A percentile compares a stretch with the other conserved stretches of the same genome.
Evolutionary conservation across 176 grass and related monocot genomes (phyloP).

Genomic region (Carex littledalei): DNA sequence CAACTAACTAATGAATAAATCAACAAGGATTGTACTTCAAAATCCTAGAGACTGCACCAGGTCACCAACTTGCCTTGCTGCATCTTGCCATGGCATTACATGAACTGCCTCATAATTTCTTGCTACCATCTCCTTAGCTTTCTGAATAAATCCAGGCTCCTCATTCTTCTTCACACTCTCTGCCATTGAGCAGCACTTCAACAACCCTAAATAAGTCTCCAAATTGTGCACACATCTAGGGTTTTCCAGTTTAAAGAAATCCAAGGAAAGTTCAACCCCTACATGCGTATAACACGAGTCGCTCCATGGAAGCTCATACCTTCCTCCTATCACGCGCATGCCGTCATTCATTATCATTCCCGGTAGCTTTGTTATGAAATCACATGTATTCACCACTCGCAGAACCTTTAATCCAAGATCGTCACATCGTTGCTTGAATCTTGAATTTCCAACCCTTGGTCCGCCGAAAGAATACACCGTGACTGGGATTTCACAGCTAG

Average conservation of each 20-base stretch:
- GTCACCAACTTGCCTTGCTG: conserved; percentile 56
- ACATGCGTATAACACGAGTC: conserved; percentile 65
- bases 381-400: conserved; percentile 58
- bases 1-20: neutral
- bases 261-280: conserved; percentile 63
- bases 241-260: conserved; percentile 52
- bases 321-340: conserved; percentile 13
- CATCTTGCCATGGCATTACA: conserved; percentile 53
- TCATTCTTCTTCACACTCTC: neutral
- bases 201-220: conserved; percentile 51
- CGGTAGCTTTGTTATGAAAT: conserved; percentile 66
- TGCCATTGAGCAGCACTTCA: conserved; percentile 31
- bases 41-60: conserved; percentile 71
- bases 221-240: conserved; percentile 65
- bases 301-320: conserved; percentile 31
- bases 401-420: conserved; percentile 78
- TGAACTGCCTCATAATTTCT: neutral
- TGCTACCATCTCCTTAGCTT: conserved; percentile 30
- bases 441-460: conserved; percentile 62
- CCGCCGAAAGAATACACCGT: conserved; percentile 88
- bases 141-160: conserved; percentile 22
- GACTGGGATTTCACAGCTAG: conserved; percentile 20
- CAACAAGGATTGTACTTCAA: conserved; percentile 15
- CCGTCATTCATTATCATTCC: conserved; percentile 75
- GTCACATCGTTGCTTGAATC: conserved; percentile 71